phyloP scores from a whole-genome alignment of 2,329 filamentous ascomycete species.

The Colletotrichum sojae region DNA sequence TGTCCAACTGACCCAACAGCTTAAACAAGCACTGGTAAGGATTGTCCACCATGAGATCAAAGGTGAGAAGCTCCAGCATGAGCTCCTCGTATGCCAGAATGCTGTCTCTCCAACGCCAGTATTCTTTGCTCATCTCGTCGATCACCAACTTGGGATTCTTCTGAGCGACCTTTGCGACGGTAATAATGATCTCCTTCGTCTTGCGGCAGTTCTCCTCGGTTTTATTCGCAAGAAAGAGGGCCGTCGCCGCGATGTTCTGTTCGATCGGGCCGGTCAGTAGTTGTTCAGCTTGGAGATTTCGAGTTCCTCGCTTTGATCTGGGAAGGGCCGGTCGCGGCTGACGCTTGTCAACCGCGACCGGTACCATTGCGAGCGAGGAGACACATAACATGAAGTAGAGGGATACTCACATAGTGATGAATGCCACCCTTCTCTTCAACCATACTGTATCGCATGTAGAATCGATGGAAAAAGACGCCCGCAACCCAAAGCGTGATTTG shows the following conservation, averaged over 20 bases:
- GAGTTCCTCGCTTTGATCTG: slow-evolving; percentile 33
- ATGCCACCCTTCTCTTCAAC: slow-evolving; percentile 81
- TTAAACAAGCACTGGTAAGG: slow-evolving; percentile 90
- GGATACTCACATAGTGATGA: slow-evolving; percentile 84
- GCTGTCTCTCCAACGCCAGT: slow-evolving; percentile 97
- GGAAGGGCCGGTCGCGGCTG: slow-evolving; percentile 34
- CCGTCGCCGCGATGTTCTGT: slow-evolving; percentile 87
- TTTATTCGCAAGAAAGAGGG: slow-evolving; percentile 95
- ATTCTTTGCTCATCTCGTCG: slow-evolving; percentile 98
- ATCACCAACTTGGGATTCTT: slow-evolving; percentile 92
- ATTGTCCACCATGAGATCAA: slow-evolving; percentile 91
- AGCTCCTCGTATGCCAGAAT: slow-evolving; percentile 94
- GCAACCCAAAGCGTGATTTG: slow-evolving; percentile 94
- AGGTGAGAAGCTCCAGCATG: slow-evolving; percentile 91
- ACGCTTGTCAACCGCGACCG: slow-evolving; percentile 30
- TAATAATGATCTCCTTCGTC: slow-evolving; percentile 94
- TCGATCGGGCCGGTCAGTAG: slow-evolving; percentile 38
- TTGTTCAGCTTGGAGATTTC: slow-evolving; percentile 26
- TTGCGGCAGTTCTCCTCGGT: slow-evolving; percentile 97
- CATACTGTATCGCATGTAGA: slow-evolving; percentile 92
- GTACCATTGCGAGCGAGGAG: background rate
- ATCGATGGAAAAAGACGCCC: slow-evolving; percentile 94
- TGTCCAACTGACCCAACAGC: slow-evolving; percentile 79
- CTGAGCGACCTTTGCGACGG: slow-evolving; percentile 93
- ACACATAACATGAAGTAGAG: background rate